A percentile compares a stretch with the other conserved stretches of the same genome.
Conservation (phyloP, 192 early-diverging fungal genomes). For the Ambispora gerdemannii region DNA sequence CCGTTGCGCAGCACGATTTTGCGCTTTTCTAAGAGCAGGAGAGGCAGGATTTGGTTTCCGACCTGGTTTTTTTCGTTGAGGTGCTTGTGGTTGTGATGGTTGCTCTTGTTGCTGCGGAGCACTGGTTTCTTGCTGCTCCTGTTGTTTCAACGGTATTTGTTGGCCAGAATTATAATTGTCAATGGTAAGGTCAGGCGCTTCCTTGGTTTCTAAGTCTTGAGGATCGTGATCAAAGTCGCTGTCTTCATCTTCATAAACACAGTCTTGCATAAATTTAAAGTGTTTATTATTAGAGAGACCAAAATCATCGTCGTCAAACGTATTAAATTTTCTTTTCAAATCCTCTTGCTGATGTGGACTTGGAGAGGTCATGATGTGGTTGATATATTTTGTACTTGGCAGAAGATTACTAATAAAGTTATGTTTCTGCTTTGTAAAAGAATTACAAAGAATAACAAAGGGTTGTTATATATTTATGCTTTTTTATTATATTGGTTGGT, state of each 20-base stretch:
- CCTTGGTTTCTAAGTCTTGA: neutral
- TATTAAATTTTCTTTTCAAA: neutral
- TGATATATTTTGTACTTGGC: too few species aligned
- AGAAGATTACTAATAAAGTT: too few species aligned
- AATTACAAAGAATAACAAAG: too few species aligned
- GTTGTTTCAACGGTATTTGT: neutral
- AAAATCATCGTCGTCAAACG: neutral
- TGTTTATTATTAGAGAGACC: neutral
- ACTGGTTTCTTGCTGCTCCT: neutral
- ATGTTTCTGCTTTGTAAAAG: too few species aligned
- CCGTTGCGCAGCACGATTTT: conserved; percentile 85
- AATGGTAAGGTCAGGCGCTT: neutral
- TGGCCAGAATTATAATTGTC: too few species aligned
- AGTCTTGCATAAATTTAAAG: neutral
- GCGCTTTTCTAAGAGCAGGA: conserved; percentile 60
- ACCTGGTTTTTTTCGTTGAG: conserved; percentile 54
- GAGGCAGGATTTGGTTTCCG: conserved; percentile 59
- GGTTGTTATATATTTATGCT: too few species aligned
- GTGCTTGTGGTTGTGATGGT: conserved; percentile 29
- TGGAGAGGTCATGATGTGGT: neutral
- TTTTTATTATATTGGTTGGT: too few species aligned
- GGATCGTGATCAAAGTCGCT: neutral
- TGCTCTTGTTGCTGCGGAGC: neutral
- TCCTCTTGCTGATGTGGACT: neutral
- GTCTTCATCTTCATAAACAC: neutral